Evolutionary conservation across 2,329 filamentous ascomycete species (phyloP).

Genomic region (Cadophora sp.): DNA sequence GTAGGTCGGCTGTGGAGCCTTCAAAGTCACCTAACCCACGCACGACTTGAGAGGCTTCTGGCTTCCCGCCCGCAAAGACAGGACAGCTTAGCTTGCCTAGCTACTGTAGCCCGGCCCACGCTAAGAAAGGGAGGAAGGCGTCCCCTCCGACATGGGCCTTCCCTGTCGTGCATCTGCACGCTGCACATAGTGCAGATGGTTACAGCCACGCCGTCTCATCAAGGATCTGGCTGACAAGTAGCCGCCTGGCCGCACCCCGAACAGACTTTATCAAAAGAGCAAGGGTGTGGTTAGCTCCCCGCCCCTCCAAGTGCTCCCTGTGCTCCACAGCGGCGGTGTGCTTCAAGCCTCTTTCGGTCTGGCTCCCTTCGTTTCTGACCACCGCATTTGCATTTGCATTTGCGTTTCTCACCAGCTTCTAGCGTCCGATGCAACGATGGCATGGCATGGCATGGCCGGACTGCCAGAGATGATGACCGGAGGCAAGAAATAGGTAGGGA

Average conservation of each 20-base stretch:
- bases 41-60: neutral
- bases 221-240: neutral
- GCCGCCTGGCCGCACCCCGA: neutral
- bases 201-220: neutral
- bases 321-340: neutral
- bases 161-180: constrained; percentile 28
- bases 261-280: constrained; percentile 2
- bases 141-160: neutral
- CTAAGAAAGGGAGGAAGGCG: neutral
- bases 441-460: neutral
- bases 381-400: neutral
- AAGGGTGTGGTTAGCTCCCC: neutral
- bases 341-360: constrained; percentile 3
- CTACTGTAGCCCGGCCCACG: neutral
- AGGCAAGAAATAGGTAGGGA: too few species aligned
- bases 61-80: too few species aligned
- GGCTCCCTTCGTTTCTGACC: constrained; percentile 6
- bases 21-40: constrained; percentile 9
- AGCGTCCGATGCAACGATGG: constrained; percentile 14
- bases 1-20: neutral
- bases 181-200: constrained; percentile 5
- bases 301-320: neutral
- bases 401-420: constrained; percentile 14
- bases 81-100: too few species aligned
- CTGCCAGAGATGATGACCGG: neutral